phyloP scores from a whole-genome alignment of 2,329 filamentous ascomycete species.

The Fusarium beomiforme region DNA sequence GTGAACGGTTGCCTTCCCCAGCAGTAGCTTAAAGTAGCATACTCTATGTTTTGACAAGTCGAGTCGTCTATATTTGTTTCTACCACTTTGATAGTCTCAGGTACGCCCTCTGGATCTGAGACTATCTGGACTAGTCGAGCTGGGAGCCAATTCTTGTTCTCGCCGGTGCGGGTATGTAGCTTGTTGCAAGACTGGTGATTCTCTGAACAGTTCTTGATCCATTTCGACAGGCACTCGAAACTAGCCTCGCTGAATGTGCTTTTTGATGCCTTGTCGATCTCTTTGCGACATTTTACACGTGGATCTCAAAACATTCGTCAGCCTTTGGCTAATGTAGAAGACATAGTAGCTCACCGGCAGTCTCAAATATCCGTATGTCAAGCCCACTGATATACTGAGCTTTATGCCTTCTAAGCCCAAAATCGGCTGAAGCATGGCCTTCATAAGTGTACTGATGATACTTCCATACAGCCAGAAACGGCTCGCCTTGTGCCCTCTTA shows the following conservation, averaged over 20 bases:
- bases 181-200: background rate
- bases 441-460: background rate
- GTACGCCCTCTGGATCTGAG: fast-evolving
- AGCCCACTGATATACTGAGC: fast-evolving
- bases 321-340: fast-evolving
- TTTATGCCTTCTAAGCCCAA: background rate
- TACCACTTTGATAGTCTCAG: background rate
- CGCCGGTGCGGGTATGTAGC: background rate
- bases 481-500: background rate
- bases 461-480: background rate
- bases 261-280: background rate
- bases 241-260: background rate
- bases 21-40: constrained; percentile 1
- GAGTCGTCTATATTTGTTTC: fast-evolving
- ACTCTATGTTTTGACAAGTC: fast-evolving
- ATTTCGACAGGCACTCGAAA: background rate
- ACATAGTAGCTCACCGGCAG: background rate
- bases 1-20: background rate
- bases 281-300: background rate
- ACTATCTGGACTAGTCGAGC: background rate
- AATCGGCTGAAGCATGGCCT: background rate
- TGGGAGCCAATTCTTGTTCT: background rate
- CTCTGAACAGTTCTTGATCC: background rate
- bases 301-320: background rate
- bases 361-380: background rate